phyloP scores from a whole-genome alignment of 1,139 yeast genomes.

The Taphrina flavorubra region DNA sequence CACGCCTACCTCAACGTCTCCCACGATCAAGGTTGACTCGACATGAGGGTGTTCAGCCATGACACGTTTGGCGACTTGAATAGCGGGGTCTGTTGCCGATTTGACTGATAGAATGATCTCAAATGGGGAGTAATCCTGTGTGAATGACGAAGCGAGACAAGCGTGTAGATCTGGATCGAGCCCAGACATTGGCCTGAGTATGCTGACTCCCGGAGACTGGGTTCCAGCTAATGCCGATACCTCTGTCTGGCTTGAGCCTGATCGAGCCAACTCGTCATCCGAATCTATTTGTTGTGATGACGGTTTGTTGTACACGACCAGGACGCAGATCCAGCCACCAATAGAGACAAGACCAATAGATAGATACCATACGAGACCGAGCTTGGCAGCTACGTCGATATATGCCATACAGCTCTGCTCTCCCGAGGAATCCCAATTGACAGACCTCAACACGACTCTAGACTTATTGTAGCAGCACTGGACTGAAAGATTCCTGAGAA shows the following conservation, averaged over 20 bases:
- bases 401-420: not conserved
- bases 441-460: too few relatives aligned
- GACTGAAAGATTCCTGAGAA: too few relatives aligned
- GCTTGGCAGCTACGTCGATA: not conserved
- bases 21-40: slow-evolving; percentile 65
- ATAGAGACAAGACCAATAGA: slow-evolving; percentile 7
- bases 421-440: not conserved
- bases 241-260: not conserved
- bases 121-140: slow-evolving; percentile 71
- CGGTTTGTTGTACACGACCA: slow-evolving; percentile 3
- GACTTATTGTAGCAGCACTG: too few relatives aligned
- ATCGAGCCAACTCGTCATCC: not conserved
- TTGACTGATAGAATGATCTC: slow-evolving; percentile 82
- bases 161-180: slow-evolving; percentile 74
- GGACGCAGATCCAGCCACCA: slow-evolving; percentile 20
- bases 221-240: not conserved
- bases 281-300: not conserved
- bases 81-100: slow-evolving; percentile 65
- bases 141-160: slow-evolving; percentile 71
- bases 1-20: slow-evolving; percentile 67
- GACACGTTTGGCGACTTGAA: slow-evolving; percentile 62
- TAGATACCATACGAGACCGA: slow-evolving; percentile 17
- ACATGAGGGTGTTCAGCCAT: slow-evolving; percentile 63
- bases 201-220: slow-evolving; percentile 62
- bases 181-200: slow-evolving; percentile 83